Evolutionary conservation across 192 early-diverging fungal species (phyloP), one percentile per base, ranked within the genome.

Genomic region (Spizellomyces sp.): DNA sequence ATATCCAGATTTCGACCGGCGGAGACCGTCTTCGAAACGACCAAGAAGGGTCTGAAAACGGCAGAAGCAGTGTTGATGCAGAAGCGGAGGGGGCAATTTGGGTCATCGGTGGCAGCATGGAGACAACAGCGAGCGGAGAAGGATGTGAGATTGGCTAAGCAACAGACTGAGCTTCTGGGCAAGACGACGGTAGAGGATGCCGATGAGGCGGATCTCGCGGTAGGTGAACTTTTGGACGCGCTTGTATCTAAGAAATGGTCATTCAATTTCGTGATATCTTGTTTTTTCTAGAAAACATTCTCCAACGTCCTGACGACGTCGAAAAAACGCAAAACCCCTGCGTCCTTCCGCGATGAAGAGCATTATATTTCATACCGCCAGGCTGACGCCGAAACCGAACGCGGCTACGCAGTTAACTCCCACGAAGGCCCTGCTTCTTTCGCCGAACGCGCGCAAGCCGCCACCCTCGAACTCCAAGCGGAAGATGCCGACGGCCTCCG

Each of bases 21-120:
- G 36, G 94, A 98, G 82, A 97, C 97, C 5, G 90, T 99, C 42
- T 99, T 99, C 75, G 97, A 99, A 73, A 85, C 95, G 45, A 94
- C 94, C 27, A 90, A 86, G 59, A 86, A 93, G 65, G 97, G 97
- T 42, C 75, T 79, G 63, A 95, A 90, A 74, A 83, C 92, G 43
- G 62, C 89, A 8, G 88, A 90, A 4, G 84, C 86, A 0, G 17
- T 80, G 4, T 48, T 88, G 59, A 86, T 88, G 84, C 54, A 70
- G 19, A 75, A 79, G 8, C 69, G 86, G 45, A 64, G 86, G 6
- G 50, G 60, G 5, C 67, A 70, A 58, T 57, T 82, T 19, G 73
- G 62, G 17, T 42, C 58, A 6, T 42, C 57, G 17, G 95, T 96
- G 45, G 90, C 82, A 83, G 52, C 83, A 79, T 64, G 76, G 63